Percentiles rank a stretch among this genome's conserved stretches.
phyloP scores from a whole-genome alignment of 805 yeast species.

The Wickerhamiella alocasiicola region DNA sequence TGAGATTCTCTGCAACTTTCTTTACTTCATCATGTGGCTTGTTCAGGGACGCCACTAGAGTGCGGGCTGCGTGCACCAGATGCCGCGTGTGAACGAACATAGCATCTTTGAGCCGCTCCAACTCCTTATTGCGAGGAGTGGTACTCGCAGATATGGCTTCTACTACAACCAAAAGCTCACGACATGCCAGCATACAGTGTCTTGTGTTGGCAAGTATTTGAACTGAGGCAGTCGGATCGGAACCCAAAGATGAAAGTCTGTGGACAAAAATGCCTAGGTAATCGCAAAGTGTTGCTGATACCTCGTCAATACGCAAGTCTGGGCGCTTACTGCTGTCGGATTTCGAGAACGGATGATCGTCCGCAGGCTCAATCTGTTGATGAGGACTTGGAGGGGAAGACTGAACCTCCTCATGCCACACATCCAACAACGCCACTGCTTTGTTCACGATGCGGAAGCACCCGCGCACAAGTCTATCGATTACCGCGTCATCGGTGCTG shows the following conservation, averaged over 20 bases:
- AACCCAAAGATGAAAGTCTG: conserved; percentile 20
- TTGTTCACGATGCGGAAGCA: conserved; percentile 26
- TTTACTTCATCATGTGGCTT: conserved; percentile 16
- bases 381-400: conserved; percentile 13
- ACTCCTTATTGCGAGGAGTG: conserved; percentile 22
- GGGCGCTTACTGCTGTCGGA: conserved; percentile 16
- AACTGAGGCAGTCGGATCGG: conserved; percentile 24
- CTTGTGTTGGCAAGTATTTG: conserved; percentile 28
- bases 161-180: conserved; percentile 29
- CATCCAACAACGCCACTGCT: conserved; percentile 25
- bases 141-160: conserved; percentile 24
- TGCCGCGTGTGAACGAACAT: conserved; percentile 26
- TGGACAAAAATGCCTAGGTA: conserved; percentile 27
- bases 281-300: conserved; percentile 26
- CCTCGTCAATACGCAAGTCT: conserved; percentile 27
- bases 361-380: not conserved
- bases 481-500: conserved; percentile 23
- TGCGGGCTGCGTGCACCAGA: conserved; percentile 29
- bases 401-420: conserved; percentile 20
- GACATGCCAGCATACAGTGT: conserved; percentile 30
- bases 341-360: not conserved
- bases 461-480: conserved; percentile 25
- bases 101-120: conserved; percentile 26
- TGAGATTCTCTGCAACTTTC: conserved; percentile 21
- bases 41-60: conserved; percentile 25